A percentile compares a stretch with the other conserved stretches of the same genome.
These are phyloP conservation scores for Sporisorium scitamineum DNA, from an alignment of 1,284 basidiomycete species.

Conservation along the genomic window DNA sequence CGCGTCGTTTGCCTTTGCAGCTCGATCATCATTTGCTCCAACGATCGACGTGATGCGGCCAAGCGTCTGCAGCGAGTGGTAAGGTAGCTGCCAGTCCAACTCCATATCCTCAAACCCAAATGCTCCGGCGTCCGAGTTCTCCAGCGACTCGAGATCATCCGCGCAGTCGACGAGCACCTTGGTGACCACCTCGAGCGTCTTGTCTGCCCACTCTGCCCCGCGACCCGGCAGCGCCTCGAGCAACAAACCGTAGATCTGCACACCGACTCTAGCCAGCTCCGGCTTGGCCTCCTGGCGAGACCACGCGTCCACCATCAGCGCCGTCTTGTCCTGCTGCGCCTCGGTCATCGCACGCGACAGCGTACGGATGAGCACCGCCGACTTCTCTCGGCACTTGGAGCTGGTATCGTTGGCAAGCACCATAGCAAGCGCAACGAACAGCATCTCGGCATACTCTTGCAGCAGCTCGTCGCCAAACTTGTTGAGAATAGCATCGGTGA, in stretches of 20 bases:
- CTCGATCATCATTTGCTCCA: constrained; percentile 4
- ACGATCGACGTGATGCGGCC: constrained; percentile 21
- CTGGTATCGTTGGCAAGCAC: constrained; percentile 93
- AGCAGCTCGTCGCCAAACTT: constrained; percentile 87
- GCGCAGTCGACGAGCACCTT: constrained; percentile 47
- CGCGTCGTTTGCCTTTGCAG: constrained; percentile 69
- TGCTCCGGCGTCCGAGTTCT: constrained; percentile 22
- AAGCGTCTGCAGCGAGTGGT: constrained; percentile 74
- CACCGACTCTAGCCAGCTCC: constrained; percentile 78
- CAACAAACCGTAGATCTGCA: constrained; percentile 73
- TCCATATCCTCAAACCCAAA: constrained; percentile 71
- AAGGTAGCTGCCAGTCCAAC: constrained; percentile 84
- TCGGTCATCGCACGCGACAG: constrained; percentile 80
- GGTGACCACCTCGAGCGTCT: constrained; percentile 32
- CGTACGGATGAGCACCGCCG: constrained; percentile 82
- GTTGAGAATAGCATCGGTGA: constrained; percentile 82
- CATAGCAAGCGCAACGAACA: constrained; percentile 93
- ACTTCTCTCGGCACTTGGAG: constrained; percentile 86
- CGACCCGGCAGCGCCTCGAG: constrained; percentile 72
- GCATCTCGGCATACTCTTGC: constrained; percentile 84
- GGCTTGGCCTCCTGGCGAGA: constrained; percentile 75
- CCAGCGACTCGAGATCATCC: constrained; percentile 50
- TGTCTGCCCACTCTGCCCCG: constrained; percentile 26
- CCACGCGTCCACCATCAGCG: constrained; percentile 85
- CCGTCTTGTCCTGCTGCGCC: constrained; percentile 75